Evolutionary conservation across 2,329 filamentous ascomycete species (phyloP), one percentile per base, ranked within the genome.

Genomic region (Colletotrichum graminicola): DNA sequence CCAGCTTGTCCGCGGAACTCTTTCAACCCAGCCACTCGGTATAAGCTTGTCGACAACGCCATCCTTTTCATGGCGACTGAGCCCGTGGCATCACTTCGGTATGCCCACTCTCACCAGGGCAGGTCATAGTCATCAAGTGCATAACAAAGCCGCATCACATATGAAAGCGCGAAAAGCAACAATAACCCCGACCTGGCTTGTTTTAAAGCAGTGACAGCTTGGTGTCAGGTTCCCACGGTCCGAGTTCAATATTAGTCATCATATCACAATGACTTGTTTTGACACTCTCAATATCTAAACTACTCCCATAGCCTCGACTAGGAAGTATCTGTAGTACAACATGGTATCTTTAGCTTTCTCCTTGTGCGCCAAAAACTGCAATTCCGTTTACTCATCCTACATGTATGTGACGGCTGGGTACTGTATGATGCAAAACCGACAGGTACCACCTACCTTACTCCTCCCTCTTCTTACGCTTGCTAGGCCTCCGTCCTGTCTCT

Each of bases 381-480:
- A 52, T 10, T 16, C 43, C 43, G 23, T 26, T 21, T 26, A 11
- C 55, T 23, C 23, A 54, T 57, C 60, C 47, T 66, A 67, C 52
- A 51, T 16, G 2, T 10, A 51, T 16, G 2, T 10, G 39, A 41
- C n/a, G 23, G 7, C n/a, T 26, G 16, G 7, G 6, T 10, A 5
- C 14, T 7, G 8, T 26, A 23, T 18, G 55, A 57, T 18, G n/a
- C 32, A 55, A 74, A 69, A n/a, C 51, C 61, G 34, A 63, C 34
- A 57, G 57, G 43, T 59, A 47, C 41, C 59, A 10, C 2, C 34
- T 36, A 36, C 34, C 34, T 64, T 54, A 32, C 45, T 74, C 68
- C 68, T 39, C 75, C 73, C 79, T 73, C 80, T 84, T 87, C 80
- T 84, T 86, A 75, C 85, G 81, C 78, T 88, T 89, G 45, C 76